Evolutionary conservation across 306 rosid genomes (phyloP), one percentile per base, ranked within the genome.

Genomic region (Cucumis sativus): DNA sequence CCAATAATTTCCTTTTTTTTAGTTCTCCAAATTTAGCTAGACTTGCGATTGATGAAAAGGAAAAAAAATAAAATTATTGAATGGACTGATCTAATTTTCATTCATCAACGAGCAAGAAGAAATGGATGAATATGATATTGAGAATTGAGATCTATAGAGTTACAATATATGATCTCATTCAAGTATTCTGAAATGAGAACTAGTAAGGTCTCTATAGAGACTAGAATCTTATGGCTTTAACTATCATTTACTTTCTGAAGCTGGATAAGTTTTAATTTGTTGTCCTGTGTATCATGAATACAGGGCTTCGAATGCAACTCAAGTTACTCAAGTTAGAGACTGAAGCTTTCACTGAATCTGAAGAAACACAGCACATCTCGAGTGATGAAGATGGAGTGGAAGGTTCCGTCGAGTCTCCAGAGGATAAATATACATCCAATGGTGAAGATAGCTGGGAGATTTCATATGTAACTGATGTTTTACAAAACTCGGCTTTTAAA

Each of bases 261-360:
- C 59, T 2, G 37, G 66, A 82, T 71, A 57, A 58, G 76, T 75
- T 66, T 71, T 57, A 79, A 17, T 75, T 54, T 21, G 59, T 15
- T 40, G 12, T 68, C 51, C 33, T 47, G 49, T 80, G 78, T 23
- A 57, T 84, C 70, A 18, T 58, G 54, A 69, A 82, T 47, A 35
- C 78, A 96, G 99, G 96, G 76, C 99, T 96, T 75, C 89, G 97
- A 76, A 86, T 89, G 92, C 99, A 96, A 85, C 98, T 96, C 86
- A 87, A 89, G 87, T 81, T 92, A 85, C 92, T 96, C 77, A 96
- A 89, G 91, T 77, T 79, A 79, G 99, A 87, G 85, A 88, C 96
- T 18, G 92, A 92, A 66, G 86, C 88, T 14, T 84, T 84, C 49
- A 3, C 74, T 6, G 76, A 47, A 47, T 87, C 75, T 41, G 96